Conservation (phyloP, 371 early-diverging fungal genomes). For the Nosema muscidifuracis region DNA sequence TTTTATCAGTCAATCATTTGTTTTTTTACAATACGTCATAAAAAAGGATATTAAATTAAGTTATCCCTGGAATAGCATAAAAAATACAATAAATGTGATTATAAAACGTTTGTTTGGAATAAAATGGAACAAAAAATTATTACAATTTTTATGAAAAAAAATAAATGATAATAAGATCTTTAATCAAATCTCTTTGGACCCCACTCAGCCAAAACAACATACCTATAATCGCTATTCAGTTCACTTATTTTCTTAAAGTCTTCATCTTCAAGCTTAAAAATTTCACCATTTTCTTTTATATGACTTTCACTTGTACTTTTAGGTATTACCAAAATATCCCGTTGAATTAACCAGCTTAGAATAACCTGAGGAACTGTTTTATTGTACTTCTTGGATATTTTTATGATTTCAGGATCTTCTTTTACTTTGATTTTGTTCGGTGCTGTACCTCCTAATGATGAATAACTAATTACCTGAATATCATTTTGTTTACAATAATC, state of each 20-base stretch:
- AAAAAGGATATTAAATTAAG: background rate
- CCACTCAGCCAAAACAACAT: conserved; percentile 7
- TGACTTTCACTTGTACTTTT: conserved; percentile 41
- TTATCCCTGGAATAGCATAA: background rate
- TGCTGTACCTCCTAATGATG: conserved; percentile 72
- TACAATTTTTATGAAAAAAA: too few species aligned
- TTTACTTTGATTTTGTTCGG: conserved; percentile 17
- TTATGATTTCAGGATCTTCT: conserved; percentile 60
- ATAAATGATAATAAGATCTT: conserved; percentile 16
- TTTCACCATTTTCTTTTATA: conserved; percentile 49
- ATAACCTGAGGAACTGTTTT: conserved; percentile 69
- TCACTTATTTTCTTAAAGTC: conserved; percentile 24
- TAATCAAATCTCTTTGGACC: conserved; percentile 35
- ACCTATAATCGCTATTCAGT: conserved; percentile 30
- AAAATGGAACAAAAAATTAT: too few species aligned
- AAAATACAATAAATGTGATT: background rate
- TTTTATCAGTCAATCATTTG: background rate
- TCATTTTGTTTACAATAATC: conserved; percentile 68
- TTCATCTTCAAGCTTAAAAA: conserved; percentile 30
- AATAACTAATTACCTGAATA: conserved; percentile 73
- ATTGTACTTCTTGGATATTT: conserved; percentile 68
- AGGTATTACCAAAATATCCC: conserved; percentile 53
- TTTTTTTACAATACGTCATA: background rate
- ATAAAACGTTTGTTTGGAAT: background rate
- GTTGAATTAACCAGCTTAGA: conserved; percentile 70